phyloP scores from a whole-genome alignment of 1,284 basidiomycete genomes.

The Mycena sp. region DNA sequence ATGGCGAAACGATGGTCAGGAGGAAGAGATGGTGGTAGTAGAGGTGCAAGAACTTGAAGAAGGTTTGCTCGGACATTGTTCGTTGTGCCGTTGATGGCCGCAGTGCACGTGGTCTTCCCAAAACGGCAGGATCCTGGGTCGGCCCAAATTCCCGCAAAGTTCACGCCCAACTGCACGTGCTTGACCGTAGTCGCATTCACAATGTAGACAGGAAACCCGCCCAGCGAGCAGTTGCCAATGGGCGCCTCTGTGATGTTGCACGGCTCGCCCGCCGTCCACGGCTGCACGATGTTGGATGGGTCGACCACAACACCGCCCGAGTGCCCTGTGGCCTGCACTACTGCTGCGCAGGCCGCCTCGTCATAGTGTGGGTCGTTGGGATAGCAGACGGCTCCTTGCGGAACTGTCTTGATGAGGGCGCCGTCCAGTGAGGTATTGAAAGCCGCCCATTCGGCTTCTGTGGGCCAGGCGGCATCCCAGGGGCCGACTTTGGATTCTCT shows the following conservation, averaged over 20 bases:
- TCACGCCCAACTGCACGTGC: conserved; percentile 11
- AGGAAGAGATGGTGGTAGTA: too few relatives aligned
- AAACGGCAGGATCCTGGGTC: too few relatives aligned
- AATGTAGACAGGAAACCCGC: conserved; percentile 11
- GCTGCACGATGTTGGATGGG: conserved; percentile 2
- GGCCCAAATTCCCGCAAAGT: too few relatives aligned
- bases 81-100: too few relatives aligned
- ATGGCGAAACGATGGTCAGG: too few relatives aligned
- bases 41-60: too few relatives aligned
- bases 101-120: too few relatives aligned
- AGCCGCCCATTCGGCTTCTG: conserved; percentile 32
- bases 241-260: conserved; percentile 6
- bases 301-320: conserved; percentile 6
- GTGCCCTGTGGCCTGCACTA: conserved; percentile 1
- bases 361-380: conserved; percentile 4
- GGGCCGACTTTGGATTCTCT: conserved; percentile 16
- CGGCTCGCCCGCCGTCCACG: neutral
- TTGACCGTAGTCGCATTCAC: conserved; percentile 17
- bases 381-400: conserved; percentile 35
- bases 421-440: conserved; percentile 36
- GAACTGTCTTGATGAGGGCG: conserved; percentile 34
- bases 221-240: conserved; percentile 11
- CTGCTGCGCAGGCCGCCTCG: conserved; percentile 3
- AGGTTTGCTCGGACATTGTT: too few relatives aligned
- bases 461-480: conserved; percentile 33